Base-by-base conservation (phyloP, 2,329 filamentous ascomycete species). In the Fusarium austroafricanum region DNA sequence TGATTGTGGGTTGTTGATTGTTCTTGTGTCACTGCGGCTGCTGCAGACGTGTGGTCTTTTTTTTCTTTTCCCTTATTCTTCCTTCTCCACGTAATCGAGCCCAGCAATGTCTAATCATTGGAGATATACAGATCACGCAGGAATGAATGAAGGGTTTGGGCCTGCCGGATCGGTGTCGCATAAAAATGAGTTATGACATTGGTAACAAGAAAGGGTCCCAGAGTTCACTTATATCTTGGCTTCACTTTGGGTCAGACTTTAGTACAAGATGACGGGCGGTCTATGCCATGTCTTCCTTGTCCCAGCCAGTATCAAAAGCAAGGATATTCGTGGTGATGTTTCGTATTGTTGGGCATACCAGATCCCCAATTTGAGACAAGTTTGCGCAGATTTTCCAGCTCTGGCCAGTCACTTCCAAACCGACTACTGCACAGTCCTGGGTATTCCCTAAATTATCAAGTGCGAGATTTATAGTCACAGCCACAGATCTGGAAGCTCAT, bases 71-170 rank as follows among this genome's bases (percentile, higher is more conserved):
- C 21, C 26, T 26, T 59, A 23, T 33, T 45, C 28, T 26, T 18
- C 11, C 37, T 31, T 52, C 26, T 26, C 49, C 15, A 43, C 29
- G 18, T 37, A 42, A 50, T 35, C 37, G n/a, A 42, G 45, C 15
- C 21, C 21, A 23, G 21, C 21, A 23, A 6, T 23, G 21, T 23
- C 21, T 23, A 23, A 23, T 23, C 21, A 23, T 23, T 23, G 31
- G 47, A 31, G 50, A 47, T 40, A 18, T 43, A 50, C 42, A 47
- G 28, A 54, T 28, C 47, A 23, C 29, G 28, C 37, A 59, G 42
- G 43, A 20, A 50, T 45, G 6, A 60, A 28, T 45, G 6, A 60
- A 28, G 26, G 26, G 10, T 23, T 20, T 44, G 29, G 29, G 31
- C 23, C 29, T 65, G 49, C 33, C 35, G 31, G 39, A 38, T 64